Evolutionary conservation across 345 rosid genomes (phyloP), one percentile per base, ranked within the genome.

Genomic region (Balakata baccata): DNA sequence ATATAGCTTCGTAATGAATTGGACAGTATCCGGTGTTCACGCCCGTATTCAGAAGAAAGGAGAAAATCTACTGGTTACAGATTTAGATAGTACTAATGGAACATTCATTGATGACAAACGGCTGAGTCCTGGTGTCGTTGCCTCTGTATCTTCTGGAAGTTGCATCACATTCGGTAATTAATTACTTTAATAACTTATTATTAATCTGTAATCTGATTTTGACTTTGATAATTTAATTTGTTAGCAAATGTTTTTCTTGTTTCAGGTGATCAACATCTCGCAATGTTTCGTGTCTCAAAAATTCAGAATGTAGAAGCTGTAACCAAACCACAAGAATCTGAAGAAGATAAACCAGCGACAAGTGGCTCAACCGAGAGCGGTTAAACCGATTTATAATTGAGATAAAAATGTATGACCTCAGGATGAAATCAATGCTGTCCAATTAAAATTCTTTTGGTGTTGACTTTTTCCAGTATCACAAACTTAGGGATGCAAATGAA

Each of bases 51-150:
- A 87, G 83, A 95, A 86, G 77, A 83, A 83, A 67, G 92, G 68
- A 41, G 89, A 77, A 29, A 80, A 71, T 52, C 94, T 95, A 67
- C 67, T 87, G 75, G 87, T 95, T 16, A 92, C 87, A 0, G 93
- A 95, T 81, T 78, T 92, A 85, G 90, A 90, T 74, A 90, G 99
- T 64, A 95, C 98, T 2, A 95, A 90, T 25, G 98, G 97, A 49
- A 90, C 99, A 13, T 95, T 87, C 82, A 82, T 95, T 22, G 81
- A 89, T 76, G 82, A 89, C 54, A 84, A 75, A 75, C 87, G 89
- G 43, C 77, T 94, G 37, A 84, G 56, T 51, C 98, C 98, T 45
- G 97, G 97, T 72, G 89, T 83, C 72, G 81, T 78, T 29, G 77
- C 85, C 20, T 45, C 80, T 71, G 90, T 81, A 54, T 61, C 88